These are phyloP conservation scores for Dillenia turbinata DNA, from an alignment of 164 flowering plant genomes.

Conservation along the genomic window DNA sequence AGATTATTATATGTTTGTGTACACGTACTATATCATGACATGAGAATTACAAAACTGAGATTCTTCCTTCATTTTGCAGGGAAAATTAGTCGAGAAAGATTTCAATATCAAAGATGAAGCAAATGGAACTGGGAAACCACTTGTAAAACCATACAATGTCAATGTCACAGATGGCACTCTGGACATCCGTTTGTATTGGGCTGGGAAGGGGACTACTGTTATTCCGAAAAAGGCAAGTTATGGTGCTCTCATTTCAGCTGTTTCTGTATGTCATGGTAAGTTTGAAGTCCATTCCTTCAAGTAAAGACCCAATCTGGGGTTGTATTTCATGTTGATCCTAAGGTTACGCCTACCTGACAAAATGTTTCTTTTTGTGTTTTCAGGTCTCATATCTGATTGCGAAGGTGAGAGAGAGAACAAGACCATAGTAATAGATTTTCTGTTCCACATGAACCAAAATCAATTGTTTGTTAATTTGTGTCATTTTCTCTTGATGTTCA, in stretches of 20 bases:
- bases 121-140: slow-evolving; percentile 25
- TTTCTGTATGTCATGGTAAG: slow-evolving; percentile 37
- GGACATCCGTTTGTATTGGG: slow-evolving; percentile 38
- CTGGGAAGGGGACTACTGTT: slow-evolving; percentile 44
- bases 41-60: background rate
- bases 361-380: background rate
- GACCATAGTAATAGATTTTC: background rate
- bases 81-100: slow-evolving; percentile 24
- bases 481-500: background rate
- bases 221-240: slow-evolving; percentile 31
- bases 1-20: background rate
- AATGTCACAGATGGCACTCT: slow-evolving; percentile 22
- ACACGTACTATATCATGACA: background rate
- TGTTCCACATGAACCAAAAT: background rate
- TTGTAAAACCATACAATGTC: slow-evolving; percentile 10
- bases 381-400: slow-evolving; percentile 28
- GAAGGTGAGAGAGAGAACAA: slow-evolving; percentile 7
- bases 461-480: background rate
- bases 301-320: too few species aligned
- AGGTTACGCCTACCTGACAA: background rate
- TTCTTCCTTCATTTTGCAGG: slow-evolving; percentile 21
- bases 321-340: background rate
- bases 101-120: slow-evolving; percentile 44
- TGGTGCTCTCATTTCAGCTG: slow-evolving; percentile 49
- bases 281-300: background rate